These are phyloP conservation scores for Mortierella sp. DNA, from an alignment of 371 early-diverging fungal species.

Conservation along the genomic window DNA sequence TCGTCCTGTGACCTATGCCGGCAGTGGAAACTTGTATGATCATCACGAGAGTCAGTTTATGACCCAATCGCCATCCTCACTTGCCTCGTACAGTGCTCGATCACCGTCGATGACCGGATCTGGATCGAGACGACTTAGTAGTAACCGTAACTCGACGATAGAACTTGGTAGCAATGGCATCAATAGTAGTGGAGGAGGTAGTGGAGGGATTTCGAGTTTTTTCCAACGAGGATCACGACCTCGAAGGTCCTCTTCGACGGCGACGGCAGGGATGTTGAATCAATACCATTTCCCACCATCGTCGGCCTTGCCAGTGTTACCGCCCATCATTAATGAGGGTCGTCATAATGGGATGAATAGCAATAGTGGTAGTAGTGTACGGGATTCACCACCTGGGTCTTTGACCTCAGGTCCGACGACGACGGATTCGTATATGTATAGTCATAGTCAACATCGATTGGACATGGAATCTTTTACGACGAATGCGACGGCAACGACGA, in stretches of 20 bases:
- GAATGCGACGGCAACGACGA: too few species aligned
- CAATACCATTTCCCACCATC: conserved; percentile 14
- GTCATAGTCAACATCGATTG: too few species aligned
- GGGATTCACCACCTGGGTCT: conserved; percentile 39
- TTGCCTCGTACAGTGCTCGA: conserved; percentile 24
- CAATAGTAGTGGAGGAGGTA: neutral
- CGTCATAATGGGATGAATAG: conserved; percentile 8
- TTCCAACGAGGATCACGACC: conserved; percentile 35
- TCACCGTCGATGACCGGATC: conserved; percentile 21
- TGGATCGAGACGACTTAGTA: conserved; percentile 12
- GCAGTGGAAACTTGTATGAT: conserved; percentile 45
- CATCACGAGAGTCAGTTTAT: conserved; percentile 47
- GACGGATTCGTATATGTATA: too few species aligned
- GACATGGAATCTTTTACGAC: too few species aligned
- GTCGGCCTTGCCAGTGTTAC: conserved; percentile 27
- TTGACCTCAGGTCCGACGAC: too few species aligned
- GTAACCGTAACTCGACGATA: conserved; percentile 30
- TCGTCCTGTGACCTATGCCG: conserved; percentile 47
- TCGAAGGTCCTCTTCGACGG: conserved; percentile 37
- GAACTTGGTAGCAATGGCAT: conserved; percentile 22
- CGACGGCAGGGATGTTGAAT: conserved; percentile 7
- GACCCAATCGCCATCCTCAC: conserved; percentile 31
- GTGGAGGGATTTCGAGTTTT: neutral
- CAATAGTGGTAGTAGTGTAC: neutral
- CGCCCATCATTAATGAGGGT: conserved; percentile 37